phyloP scores from a whole-genome alignment of 768 basidiomycete genomes.

The Serpula lacrymans region DNA sequence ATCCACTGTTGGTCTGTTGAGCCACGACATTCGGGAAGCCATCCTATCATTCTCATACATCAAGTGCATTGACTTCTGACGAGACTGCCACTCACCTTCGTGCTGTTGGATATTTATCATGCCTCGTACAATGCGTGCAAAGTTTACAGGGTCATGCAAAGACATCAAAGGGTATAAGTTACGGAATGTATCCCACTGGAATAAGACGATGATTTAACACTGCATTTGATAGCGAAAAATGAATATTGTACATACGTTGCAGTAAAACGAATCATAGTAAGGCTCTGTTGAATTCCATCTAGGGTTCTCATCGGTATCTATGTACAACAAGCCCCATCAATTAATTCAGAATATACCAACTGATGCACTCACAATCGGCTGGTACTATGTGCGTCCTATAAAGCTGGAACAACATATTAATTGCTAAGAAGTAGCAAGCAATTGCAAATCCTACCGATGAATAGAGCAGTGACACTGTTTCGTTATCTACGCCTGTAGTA shows the following conservation, averaged over 20 bases:
- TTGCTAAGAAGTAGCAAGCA: background rate
- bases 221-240: background rate
- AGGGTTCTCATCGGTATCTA: slow-evolving; percentile 64
- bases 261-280: slow-evolving; percentile 66
- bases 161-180: slow-evolving; percentile 62
- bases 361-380: slow-evolving; percentile 49
- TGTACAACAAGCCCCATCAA: background rate
- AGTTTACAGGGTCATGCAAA: slow-evolving; percentile 57
- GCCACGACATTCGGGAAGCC: slow-evolving; percentile 65
- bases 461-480: slow-evolving; percentile 55
- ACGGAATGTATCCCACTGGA: slow-evolving; percentile 64
- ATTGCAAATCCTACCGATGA: slow-evolving; percentile 40
- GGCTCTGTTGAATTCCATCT: slow-evolving; percentile 62
- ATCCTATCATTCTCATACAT: slow-evolving; percentile 36
- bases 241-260: slow-evolving; percentile 46
- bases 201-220: background rate
- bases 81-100: slow-evolving; percentile 41
- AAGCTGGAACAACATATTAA: slow-evolving; percentile 27
- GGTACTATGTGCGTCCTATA: slow-evolving; percentile 64
- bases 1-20: slow-evolving; percentile 50
- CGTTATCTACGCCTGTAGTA: slow-evolving; percentile 41
- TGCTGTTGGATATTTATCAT: slow-evolving; percentile 67
- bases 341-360: background rate
- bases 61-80: background rate
- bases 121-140: slow-evolving; percentile 56